Conservation (phyloP, 345 rosid species). For the Rhodamnia rubescens region DNA sequence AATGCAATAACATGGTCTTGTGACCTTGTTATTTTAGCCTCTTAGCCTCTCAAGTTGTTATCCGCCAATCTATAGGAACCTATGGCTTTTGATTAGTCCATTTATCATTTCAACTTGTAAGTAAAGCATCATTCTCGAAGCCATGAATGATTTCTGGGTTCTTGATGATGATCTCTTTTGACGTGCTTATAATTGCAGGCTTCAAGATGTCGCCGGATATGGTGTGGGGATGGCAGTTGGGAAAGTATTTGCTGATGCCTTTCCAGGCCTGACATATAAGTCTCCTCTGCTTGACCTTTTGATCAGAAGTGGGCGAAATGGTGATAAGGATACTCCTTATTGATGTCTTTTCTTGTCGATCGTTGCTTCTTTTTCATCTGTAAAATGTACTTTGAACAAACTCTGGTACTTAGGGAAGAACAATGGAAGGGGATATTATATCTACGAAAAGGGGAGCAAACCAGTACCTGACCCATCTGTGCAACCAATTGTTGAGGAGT, state of each 20-base stretch:
- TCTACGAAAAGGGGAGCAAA: conserved; percentile 66
- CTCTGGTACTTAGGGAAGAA: conserved; percentile 49
- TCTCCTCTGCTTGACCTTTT: conserved; percentile 66
- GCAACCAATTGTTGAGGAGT: conserved; percentile 59
- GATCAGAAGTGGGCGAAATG: conserved; percentile 70
- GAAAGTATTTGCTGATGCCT: conserved; percentile 48
- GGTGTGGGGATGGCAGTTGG: conserved; percentile 66
- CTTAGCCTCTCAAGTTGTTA: not conserved
- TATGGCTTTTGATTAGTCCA: not conserved
- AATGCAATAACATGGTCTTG: not conserved
- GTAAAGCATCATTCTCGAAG: not conserved
- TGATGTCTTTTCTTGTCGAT: not conserved
- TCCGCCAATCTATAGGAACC: not conserved
- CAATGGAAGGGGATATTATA: conserved; percentile 83
- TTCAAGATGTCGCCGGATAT: conserved; percentile 82
- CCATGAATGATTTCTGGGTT: not conserved
- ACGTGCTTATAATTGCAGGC: conserved; percentile 37
- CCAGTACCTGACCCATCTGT: conserved; percentile 86
- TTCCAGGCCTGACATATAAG: conserved; percentile 45
- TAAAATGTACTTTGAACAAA: not conserved
- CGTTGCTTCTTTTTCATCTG: not conserved
- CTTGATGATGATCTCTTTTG: not conserved
- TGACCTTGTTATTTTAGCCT: not conserved
- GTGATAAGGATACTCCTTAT: conserved; percentile 18
- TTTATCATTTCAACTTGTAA: not conserved